These are phyloP conservation scores for Aspergillus hiratsukae DNA, from an alignment of 2,329 filamentous ascomycete genomes.

Conservation along the genomic window DNA sequence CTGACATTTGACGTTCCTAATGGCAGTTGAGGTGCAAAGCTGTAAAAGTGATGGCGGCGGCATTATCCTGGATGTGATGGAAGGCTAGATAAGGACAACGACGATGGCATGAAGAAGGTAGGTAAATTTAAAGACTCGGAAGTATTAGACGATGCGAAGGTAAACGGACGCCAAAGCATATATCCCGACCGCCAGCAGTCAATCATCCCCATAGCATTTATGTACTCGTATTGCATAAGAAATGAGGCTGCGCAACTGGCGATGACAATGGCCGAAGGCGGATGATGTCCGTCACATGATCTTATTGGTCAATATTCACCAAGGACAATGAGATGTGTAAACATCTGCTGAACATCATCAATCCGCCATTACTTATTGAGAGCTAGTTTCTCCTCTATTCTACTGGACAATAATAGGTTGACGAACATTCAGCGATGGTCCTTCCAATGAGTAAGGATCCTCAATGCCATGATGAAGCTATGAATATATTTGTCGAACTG, in stretches of 20 bases:
- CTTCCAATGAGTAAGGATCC: not conserved
- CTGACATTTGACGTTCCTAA: constrained; percentile 37
- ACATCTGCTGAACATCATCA: not conserved
- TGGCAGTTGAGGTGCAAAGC: constrained; percentile 32
- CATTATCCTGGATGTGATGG: constrained; percentile 22
- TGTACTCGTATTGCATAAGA: not conserved
- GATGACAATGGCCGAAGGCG: constrained; percentile 3
- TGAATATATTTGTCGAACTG: not conserved
- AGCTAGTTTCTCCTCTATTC: not conserved
- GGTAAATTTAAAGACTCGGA: not conserved
- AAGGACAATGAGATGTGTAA: too few relatives aligned
- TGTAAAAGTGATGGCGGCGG: constrained; percentile 32
- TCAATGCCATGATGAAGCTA: not conserved
- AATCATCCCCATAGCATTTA: not conserved
- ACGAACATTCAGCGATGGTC: not conserved
- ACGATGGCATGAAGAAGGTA: constrained; percentile 10
- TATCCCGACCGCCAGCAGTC: constrained; percentile 3
- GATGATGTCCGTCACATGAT: constrained; percentile 20
- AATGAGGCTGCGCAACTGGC: not conserved
- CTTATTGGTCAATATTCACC: constrained; percentile 4
- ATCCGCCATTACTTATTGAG: not conserved
- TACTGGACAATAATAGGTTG: not conserved
- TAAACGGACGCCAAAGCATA: not conserved
- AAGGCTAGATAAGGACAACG: constrained; percentile 15
- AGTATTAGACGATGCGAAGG: not conserved